Conservation (phyloP, 768 basidiomycete species). For the Pisolithus microcarpus region DNA sequence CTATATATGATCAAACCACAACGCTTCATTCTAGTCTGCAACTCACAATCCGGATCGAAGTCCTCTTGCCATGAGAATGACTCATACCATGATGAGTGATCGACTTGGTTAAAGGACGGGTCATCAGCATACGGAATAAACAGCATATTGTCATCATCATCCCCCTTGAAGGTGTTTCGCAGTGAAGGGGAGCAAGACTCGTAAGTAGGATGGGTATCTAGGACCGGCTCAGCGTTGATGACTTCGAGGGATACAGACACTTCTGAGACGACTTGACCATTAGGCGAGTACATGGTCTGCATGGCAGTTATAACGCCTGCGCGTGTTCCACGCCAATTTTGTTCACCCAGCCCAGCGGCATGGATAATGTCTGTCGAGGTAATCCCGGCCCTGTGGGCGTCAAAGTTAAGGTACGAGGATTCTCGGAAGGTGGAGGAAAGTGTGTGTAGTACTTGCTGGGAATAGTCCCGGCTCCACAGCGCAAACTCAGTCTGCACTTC, state of each 20-base stretch:
- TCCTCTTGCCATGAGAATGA: constrained; percentile 46
- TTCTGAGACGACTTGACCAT: constrained; percentile 7
- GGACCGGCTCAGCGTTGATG: constrained; percentile 2
- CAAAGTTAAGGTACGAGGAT: constrained; percentile 9
- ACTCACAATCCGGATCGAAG: constrained; percentile 37
- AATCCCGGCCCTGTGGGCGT: constrained; percentile 3
- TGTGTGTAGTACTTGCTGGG: constrained; percentile 9
- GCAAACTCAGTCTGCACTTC: constrained; percentile 22
- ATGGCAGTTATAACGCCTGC: not conserved
- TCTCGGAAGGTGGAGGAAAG: constrained; percentile 12
- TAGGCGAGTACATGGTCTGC: constrained; percentile 12
- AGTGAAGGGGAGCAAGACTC: constrained; percentile 48
- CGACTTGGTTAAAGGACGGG: constrained; percentile 36
- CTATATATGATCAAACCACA: constrained; percentile 16
- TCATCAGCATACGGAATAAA: constrained; percentile 65
- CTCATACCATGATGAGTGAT: constrained; percentile 37
- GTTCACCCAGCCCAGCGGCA: not conserved
- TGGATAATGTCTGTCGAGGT: not conserved
- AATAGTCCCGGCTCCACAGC: constrained; percentile 12
- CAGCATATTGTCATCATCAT: constrained; percentile 49
- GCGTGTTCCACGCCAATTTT: not conserved
- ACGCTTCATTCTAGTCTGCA: not conserved
- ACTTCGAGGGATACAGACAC: constrained; percentile 12
- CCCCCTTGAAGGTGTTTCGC: constrained; percentile 45
- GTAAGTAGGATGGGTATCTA: constrained; percentile 36